Conservation (phyloP, 257 asterid species). For the Plectranthus barbatus region DNA sequence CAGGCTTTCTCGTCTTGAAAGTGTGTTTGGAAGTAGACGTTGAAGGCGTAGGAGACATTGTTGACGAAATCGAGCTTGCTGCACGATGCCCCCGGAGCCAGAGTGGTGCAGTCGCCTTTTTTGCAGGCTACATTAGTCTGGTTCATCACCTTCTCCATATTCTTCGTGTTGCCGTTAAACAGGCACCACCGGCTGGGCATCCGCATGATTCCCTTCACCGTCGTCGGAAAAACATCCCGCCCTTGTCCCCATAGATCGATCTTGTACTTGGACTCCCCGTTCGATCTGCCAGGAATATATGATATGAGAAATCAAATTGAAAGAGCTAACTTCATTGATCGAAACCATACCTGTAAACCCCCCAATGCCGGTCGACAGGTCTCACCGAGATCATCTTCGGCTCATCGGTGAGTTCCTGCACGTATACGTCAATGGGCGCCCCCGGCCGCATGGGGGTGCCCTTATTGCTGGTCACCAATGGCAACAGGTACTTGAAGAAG, state of each 20-base stretch:
- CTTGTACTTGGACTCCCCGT: constrained; percentile 29
- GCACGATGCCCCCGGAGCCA: constrained; percentile 22
- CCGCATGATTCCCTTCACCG: constrained; percentile 17
- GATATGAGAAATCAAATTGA: too few relatives aligned
- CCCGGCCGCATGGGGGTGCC: constrained; percentile 44
- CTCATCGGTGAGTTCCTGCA: constrained; percentile 28
- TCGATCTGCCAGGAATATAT: too few relatives aligned
- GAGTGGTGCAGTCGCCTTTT: constrained; percentile 17
- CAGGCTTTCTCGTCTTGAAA: constrained; percentile 16
- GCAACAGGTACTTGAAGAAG: constrained; percentile 22
- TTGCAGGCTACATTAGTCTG: neutral
- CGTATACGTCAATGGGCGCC: constrained; percentile 15
- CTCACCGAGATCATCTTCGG: neutral
- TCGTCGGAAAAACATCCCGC: constrained; percentile 12
- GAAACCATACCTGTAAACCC: constrained; percentile 26
- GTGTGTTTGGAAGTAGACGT: constrained; percentile 9
- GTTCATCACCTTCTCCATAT: neutral
- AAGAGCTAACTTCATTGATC: too few relatives aligned
- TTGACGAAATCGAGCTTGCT: neutral
- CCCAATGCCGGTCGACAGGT: constrained; percentile 9
- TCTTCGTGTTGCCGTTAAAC: neutral
- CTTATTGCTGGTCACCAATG: constrained; percentile 2
- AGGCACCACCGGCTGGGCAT: constrained; percentile 33
- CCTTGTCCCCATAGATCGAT: constrained; percentile 29
- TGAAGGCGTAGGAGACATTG: constrained; percentile 25